Percentiles rank a stretch among this genome's conserved stretches.
These are phyloP conservation scores for Aethionema arabicum DNA, from an alignment of 345 rosid genomes.

Conservation along the genomic window DNA sequence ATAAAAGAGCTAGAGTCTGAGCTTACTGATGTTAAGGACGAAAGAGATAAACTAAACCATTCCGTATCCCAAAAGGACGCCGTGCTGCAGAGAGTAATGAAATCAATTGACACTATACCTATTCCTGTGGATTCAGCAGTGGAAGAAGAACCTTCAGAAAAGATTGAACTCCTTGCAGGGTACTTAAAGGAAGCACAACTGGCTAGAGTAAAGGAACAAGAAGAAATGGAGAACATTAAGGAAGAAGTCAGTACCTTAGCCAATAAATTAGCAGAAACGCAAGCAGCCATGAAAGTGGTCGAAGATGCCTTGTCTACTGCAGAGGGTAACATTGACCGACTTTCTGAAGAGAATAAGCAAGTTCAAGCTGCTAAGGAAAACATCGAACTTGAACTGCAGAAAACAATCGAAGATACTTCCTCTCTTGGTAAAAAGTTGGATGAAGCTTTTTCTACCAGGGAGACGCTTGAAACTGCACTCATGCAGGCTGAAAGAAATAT, in stretches of 20 bases:
- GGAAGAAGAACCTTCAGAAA: conserved; percentile 61
- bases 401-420: conserved; percentile 52
- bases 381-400: conserved; percentile 58
- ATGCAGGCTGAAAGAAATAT: conserved; percentile 54
- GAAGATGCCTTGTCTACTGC: conserved; percentile 58
- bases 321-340: conserved; percentile 46
- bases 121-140: conserved; percentile 50
- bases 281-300: conserved; percentile 42
- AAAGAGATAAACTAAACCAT: conserved; percentile 59
- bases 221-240: conserved; percentile 50
- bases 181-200: conserved; percentile 56
- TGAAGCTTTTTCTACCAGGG: conserved; percentile 51
- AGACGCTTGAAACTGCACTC: conserved; percentile 68
- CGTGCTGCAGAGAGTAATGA: conserved; percentile 50
- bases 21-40: conserved; percentile 47
- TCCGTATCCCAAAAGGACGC: conserved; percentile 56
- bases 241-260: conserved; percentile 48
- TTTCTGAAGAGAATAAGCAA: conserved; percentile 54
- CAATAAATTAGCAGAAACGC: conserved; percentile 52
- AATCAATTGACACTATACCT: conserved; percentile 48
- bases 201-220: conserved; percentile 48
- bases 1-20: conserved; percentile 64
- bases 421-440: conserved; percentile 47
- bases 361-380: conserved; percentile 49
- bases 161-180: conserved; percentile 58